Percentiles rank a stretch among this genome's conserved stretches.
Conservation (phyloP, 306 rosid species). For the Pachyrhizus erosus region DNA sequence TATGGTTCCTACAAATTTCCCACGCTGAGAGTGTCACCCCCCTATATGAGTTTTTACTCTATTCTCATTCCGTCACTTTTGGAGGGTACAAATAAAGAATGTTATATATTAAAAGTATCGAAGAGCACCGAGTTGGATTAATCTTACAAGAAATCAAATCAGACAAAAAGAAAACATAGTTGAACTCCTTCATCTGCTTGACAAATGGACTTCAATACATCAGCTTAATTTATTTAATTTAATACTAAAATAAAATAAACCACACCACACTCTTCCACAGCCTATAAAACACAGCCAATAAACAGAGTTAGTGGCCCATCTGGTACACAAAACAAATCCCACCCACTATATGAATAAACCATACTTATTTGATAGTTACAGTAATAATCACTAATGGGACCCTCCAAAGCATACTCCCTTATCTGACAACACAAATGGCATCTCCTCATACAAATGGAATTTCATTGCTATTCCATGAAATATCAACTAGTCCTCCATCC, state of each 20-base stretch:
- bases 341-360: conserved; percentile 37
- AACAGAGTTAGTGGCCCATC: conserved; percentile 48
- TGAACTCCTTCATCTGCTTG: conserved; percentile 32
- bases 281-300: conserved; percentile 51
- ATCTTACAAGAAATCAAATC: not conserved
- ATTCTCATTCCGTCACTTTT: no score
- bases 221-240: conserved; percentile 19
- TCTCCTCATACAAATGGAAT: not conserved
- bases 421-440: conserved; percentile 34
- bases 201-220: conserved; percentile 49
- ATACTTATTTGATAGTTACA: conserved; percentile 1
- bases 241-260: conserved; percentile 37
- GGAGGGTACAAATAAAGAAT: not conserved
- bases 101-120: not conserved
- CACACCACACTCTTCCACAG: conserved; percentile 55
- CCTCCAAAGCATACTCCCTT: conserved; percentile 28
- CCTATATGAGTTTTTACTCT: no score
- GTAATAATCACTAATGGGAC: conserved; percentile 33
- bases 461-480: conserved; percentile 32
- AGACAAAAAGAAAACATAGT: not conserved
- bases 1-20: no score
- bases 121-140: not conserved
- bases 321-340: conserved; percentile 17
- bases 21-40: no score
- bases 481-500: not conserved